Base-by-base conservation (phyloP, 2,329 filamentous ascomycete genomes). In the Xylariaceae sp. region DNA sequence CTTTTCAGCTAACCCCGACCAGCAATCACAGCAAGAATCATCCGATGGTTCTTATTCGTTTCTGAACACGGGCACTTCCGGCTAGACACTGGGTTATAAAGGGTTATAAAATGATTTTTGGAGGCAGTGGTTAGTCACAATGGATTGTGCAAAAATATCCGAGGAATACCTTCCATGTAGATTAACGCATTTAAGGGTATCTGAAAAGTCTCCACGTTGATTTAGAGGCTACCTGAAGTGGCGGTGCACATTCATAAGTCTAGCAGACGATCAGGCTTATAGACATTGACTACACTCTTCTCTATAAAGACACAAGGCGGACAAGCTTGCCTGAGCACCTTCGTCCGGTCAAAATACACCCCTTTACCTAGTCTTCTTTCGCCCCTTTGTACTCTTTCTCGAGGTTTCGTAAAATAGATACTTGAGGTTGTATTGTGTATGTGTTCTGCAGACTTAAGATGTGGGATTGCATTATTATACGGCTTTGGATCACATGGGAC, bases 1-100 rank as follows among this genome's bases (percentile, higher is more conserved):
- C 58, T 83, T 83, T 59, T 73, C 68, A 3, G 71, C 69, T 0
- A 65, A 64, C 40, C 60, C 65, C 6, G 69, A 70, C 45, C 67
- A 67, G 37, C 65, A 70, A 26, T 63, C 62, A 19, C 67, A 66
- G 37, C 66, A 65, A 60, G 63, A 32, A 54, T 70, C 64, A 23
- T 69, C 65, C 41, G 70, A 71, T 52, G 69, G 62, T 19, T 67
- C 68, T 19, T 71, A 63, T 49, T 54, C 66, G 0, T 71, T 71
- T 45, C 59, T 70, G 52, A 69, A 70, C 48, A 59, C 64, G 5
- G 57, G 46, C 32, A 67, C 67, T 2, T 60, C 69, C 18, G 56
- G 62, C 40, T 49, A 65, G 10, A 67, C 56, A 19, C 20, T 37
- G 41, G 57, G 10, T 2, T 20, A 48, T 18, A 6, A 54, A 50